Base-by-base conservation (phyloP, 495 filamentous ascomycete species). In the Aspergillus steynii region DNA sequence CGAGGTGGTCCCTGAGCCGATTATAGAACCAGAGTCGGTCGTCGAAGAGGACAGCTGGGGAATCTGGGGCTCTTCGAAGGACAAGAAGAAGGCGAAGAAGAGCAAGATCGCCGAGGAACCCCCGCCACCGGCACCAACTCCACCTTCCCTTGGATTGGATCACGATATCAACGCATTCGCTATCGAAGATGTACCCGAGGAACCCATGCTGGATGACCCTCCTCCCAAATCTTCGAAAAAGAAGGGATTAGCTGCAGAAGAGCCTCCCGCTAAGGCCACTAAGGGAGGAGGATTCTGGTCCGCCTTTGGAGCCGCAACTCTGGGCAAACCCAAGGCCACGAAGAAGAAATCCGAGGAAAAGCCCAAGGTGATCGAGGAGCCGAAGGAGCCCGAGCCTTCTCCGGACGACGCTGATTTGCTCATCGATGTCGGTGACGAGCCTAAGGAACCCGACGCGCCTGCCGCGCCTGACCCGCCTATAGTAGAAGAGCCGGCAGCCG, bases 121-220 rank as follows among this genome's bases (percentile, higher is more conserved):
- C 54, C 80, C 79, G 64, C 86, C 80, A 58, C 84, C 70, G 51
- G 79, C 74, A 61, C 83, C 76, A 9, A 81, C 79, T 27, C 80
- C 81, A 28, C 81, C 82, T 63, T 76, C 80, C 61, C 71, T 82
- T 71, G 74, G 76, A 29, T 63, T 79, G 12, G 76, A 69, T 20
- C 79, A 74, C 25, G 82, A 82, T 27, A 74, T 77, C 12, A 77
- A 80, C 27, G 65, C 56, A 2, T 50, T 59, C 28, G 58, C 68
- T 28, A 63, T 64, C 29, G 68, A 68, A 26, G 65, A 74, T 53
- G 59, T 68, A 9, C 55, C 61, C 26, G 65, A 67, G 48, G 66
- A 77, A 5, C 69, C 72, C 56, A 66, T 75, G 12, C 83, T 78
- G 78, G 75, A 74, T 29, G 73, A 71, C 2, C 62, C 75, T 49